Evolutionary conservation across 768 basidiomycete species (phyloP), one percentile per base, ranked within the genome.

Genomic region (Obba rivulosa): DNA sequence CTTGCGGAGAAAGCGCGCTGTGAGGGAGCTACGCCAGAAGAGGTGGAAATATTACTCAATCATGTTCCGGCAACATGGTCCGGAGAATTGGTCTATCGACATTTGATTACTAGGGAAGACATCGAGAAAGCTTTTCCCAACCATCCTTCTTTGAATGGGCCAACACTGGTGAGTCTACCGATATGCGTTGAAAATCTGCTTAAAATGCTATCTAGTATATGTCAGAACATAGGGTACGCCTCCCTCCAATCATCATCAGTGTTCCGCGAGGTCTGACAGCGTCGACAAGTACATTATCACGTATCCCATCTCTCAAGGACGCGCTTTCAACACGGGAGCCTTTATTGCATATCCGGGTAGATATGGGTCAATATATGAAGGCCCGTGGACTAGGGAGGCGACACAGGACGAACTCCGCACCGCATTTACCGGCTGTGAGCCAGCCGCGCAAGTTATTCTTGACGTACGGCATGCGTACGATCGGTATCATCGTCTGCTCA

Each of bases 271-370:
- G 8, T 4, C 35, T 14, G 4, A 11, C 8, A 21, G 22, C 17
- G n/a, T 48, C 52, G 22, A 59, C 40, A 28, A 78, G 77, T 63
- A 67, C 34, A 42, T 75, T 1, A 62, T 73, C 4, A 58, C 37
- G 1, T 65, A 62, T 47, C 61, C 62, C 3, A 54, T 65, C 10
- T 54, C 60, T 1, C 54, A 56, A 35, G 58, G 59, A 8, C 38
- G 47, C 16, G n/a, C 54, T 5, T 50, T 66, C 48, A 66, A 66
- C 34, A 36, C 56, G 11, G 58, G 48, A 18, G 59, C 54, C 2
- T 48, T 66, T 37, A 44, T 57, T 4, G 51, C 54, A 8, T 31
- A 51, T 10, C 57, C 54, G 5, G 51, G 55, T 5, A 11, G 34
- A 4, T 47, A 58, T 35, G 63, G 57, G 9, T 55, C 51, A 0